These are phyloP conservation scores for Epicoccum sorghinum DNA, from an alignment of 2,329 filamentous ascomycete species.

Conservation along the genomic window DNA sequence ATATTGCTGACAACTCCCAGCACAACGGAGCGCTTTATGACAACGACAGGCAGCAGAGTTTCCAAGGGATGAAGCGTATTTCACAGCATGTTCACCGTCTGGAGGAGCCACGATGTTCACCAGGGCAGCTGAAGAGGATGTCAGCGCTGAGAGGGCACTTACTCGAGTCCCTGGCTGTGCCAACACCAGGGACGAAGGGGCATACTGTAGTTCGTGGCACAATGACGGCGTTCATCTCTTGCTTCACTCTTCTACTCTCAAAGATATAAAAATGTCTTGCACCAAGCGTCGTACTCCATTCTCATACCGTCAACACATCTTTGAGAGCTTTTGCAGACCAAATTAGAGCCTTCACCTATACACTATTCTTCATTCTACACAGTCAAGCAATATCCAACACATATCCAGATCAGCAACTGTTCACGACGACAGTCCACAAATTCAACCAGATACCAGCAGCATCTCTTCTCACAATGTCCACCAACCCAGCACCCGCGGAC, in stretches of 20 bases:
- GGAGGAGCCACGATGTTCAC: slow-evolving; percentile 2
- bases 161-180: not conserved
- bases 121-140: not conserved
- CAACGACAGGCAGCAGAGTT: not conserved
- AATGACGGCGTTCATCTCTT: not conserved
- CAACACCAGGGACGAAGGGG: not conserved
- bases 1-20: not conserved
- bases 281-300: too few species aligned
- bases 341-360: too few species aligned
- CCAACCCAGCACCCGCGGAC: not conserved
- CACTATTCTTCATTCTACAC: too few species aligned
- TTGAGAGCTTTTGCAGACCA: too few species aligned
- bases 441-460: not conserved
- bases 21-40: not conserved
- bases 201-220: not conserved
- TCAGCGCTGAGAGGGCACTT: not conserved
- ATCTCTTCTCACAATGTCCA: not conserved
- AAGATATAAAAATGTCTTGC: not conserved
- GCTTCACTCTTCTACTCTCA: not conserved
- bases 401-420: too few species aligned
- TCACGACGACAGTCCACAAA: too few species aligned
- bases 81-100: not conserved
- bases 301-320: too few species aligned
- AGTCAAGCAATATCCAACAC: too few species aligned
- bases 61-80: not conserved